Percentiles rank a stretch among this genome's conserved stretches.
Evolutionary conservation across 2,329 filamentous ascomycete genomes (phyloP).

Genomic region (Fusarium sp.): DNA sequence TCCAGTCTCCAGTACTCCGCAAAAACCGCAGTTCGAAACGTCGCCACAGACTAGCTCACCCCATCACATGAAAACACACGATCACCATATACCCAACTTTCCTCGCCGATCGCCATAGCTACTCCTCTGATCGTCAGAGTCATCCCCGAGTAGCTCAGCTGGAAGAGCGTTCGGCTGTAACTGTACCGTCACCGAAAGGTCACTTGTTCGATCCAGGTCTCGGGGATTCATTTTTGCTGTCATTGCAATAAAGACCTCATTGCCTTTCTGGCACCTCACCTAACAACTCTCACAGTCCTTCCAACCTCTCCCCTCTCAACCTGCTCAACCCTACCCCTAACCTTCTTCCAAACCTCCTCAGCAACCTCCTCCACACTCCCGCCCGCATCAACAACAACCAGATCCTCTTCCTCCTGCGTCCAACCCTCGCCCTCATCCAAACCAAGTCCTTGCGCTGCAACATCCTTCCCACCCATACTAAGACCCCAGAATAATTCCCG

Average conservation of each 20-base stretch:
- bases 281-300: constrained; percentile 54
- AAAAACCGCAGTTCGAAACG: no score
- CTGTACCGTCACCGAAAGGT: constrained; percentile 5
- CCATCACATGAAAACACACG: neutral
- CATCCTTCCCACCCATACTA: constrained; percentile 59
- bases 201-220: constrained; percentile 17
- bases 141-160: constrained; percentile 13
- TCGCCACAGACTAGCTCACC: no score
- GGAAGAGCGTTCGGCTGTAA: constrained; percentile 13
- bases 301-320: constrained; percentile 65
- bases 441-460: constrained; percentile 43
- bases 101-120: neutral
- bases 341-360: constrained; percentile 66
- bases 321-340: constrained; percentile 58
- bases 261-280: constrained; percentile 1
- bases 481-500: constrained; percentile 76
- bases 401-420: constrained; percentile 64
- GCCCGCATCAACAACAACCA: constrained; percentile 66
- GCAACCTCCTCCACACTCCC: constrained; percentile 67
- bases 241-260: neutral
- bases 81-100: neutral
- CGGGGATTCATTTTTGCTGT: constrained; percentile 7
- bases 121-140: neutral
- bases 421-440: constrained; percentile 49
- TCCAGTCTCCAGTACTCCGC: no score